These are phyloP conservation scores for Cinnamomum micranthum DNA, from an alignment of 164 flowering plant species.

Conservation along the genomic window DNA sequence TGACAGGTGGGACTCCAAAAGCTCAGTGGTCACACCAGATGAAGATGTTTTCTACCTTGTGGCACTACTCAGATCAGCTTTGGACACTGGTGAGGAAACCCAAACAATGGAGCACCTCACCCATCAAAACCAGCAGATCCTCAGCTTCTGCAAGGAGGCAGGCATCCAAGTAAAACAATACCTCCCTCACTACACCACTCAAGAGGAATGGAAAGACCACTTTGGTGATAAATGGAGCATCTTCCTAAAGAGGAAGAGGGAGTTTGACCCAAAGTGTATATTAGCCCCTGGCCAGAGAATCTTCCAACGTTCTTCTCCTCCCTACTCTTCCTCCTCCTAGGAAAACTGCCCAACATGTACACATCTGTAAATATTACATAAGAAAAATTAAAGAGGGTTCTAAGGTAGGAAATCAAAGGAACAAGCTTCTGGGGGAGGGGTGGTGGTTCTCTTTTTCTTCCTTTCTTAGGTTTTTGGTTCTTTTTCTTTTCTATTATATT, in stretches of 20 bases:
- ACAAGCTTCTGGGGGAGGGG: no score
- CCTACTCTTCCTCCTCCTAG: no score
- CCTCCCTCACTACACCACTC: conserved; percentile 62
- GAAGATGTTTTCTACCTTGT: conserved; percentile 87
- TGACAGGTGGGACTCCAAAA: conserved; percentile 72
- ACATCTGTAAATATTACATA: no score
- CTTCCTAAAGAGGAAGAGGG: conserved; percentile 45
- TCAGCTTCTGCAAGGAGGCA: conserved; percentile 53
- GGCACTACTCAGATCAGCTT: conserved; percentile 73
- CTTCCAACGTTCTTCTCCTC: conserved; percentile 32
- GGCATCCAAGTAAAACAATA: conserved; percentile 69
- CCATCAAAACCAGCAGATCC: conserved; percentile 68
- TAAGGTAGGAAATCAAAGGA: no score
- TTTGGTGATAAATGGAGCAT: conserved; percentile 73
- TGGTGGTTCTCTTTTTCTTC: no score
- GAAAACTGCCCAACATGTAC: no score
- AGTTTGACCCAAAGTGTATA: conserved; percentile 68
- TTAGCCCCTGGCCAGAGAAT: conserved; percentile 87
- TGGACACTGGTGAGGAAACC: conserved; percentile 55
- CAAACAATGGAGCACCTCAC: conserved; percentile 45
- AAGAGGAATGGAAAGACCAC: conserved; percentile 67
- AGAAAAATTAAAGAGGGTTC: no score
- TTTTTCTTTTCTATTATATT: no score
- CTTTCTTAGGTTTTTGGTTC: no score
- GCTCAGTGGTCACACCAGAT: conserved; percentile 84